Evolutionary conservation across 2,329 filamentous ascomycete genomes (phyloP).

Genomic region (Clonostachys chloroleuca): DNA sequence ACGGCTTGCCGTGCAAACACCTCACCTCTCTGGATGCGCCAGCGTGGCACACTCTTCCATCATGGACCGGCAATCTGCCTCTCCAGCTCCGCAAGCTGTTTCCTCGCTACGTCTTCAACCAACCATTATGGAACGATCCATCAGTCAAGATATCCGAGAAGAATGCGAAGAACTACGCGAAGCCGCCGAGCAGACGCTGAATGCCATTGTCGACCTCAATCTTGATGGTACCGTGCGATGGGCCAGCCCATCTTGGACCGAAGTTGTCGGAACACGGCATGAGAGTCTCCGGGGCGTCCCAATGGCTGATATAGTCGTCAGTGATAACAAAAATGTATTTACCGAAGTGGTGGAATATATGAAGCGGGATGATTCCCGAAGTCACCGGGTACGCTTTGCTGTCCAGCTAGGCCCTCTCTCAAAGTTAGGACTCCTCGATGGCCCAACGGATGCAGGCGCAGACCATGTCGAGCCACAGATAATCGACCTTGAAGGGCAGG

Average conservation of each 20-base stretch:
- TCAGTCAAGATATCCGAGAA: constrained; percentile 87
- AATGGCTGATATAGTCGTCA: constrained; percentile 75
- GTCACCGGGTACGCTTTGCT: constrained; percentile 81
- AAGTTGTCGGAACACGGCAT: constrained; percentile 79
- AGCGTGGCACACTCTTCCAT: not conserved
- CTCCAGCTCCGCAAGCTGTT: constrained; percentile 48
- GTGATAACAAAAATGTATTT: constrained; percentile 76
- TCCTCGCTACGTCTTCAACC: constrained; percentile 45
- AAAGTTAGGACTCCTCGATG: constrained; percentile 48
- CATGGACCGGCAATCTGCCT: not conserved
- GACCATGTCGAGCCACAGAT: constrained; percentile 30
- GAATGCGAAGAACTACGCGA: constrained; percentile 92
- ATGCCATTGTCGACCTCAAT: constrained; percentile 91
- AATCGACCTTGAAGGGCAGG: constrained; percentile 87
- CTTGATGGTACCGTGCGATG: constrained; percentile 88
- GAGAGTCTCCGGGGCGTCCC: constrained; percentile 70
- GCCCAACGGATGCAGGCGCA: constrained; percentile 27
- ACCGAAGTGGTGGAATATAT: constrained; percentile 81
- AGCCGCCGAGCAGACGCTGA: constrained; percentile 92
- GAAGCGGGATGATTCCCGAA: constrained; percentile 88
- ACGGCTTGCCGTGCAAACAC: not conserved
- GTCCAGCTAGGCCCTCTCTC: constrained; percentile 67
- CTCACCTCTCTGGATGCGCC: not conserved
- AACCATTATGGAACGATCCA: constrained; percentile 55
- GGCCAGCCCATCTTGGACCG: constrained; percentile 94